Evolutionary conservation across 768 basidiomycete genomes (phyloP).

Genomic region (Plicaturopsis crispa): DNA sequence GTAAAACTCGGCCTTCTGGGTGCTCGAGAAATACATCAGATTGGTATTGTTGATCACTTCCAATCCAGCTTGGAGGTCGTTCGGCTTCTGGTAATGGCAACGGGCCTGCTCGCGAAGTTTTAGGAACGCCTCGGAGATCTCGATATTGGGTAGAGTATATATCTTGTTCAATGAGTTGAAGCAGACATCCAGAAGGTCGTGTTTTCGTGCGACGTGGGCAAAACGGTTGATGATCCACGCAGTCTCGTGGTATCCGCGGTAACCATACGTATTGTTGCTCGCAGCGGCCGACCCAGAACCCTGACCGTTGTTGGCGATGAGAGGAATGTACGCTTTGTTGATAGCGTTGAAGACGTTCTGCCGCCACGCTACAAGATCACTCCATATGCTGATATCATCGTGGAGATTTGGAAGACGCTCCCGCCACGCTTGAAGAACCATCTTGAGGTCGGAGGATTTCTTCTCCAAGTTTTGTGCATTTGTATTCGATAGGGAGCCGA

Average conservation of each 20-base stretch:
- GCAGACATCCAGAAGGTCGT: conserved; percentile 93
- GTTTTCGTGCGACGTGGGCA: conserved; percentile 96
- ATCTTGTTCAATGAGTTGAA: conserved; percentile 93
- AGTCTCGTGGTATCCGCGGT: conserved; percentile 96
- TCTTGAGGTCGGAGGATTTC: conserved; percentile 91
- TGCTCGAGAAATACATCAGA: conserved; percentile 90
- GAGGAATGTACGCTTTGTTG: conserved; percentile 91
- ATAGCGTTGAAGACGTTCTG: conserved; percentile 98
- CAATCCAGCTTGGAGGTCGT: conserved; percentile 87
- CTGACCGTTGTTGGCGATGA: conserved; percentile 56
- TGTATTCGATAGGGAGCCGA: conserved; percentile 82
- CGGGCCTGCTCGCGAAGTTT: conserved; percentile 98
- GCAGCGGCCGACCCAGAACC: conserved; percentile 40
- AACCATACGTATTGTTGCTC: conserved; percentile 79
- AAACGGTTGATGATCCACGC: conserved; percentile 99
- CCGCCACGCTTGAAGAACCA: conserved; percentile 94
- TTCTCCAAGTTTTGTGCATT: conserved; percentile 87
- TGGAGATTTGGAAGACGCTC: conserved; percentile 92
- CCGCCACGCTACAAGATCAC: conserved; percentile 97
- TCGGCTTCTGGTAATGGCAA: conserved; percentile 94
- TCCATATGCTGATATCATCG: conserved; percentile 99
- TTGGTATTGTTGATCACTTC: conserved; percentile 99
- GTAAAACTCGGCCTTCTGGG: conserved; percentile 97
- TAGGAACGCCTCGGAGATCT: conserved; percentile 98
- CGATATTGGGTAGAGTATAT: conserved; percentile 98